Conservation (phyloP, 176 grass and related monocot species). For the Bolboschoenus planiculmis region DNA sequence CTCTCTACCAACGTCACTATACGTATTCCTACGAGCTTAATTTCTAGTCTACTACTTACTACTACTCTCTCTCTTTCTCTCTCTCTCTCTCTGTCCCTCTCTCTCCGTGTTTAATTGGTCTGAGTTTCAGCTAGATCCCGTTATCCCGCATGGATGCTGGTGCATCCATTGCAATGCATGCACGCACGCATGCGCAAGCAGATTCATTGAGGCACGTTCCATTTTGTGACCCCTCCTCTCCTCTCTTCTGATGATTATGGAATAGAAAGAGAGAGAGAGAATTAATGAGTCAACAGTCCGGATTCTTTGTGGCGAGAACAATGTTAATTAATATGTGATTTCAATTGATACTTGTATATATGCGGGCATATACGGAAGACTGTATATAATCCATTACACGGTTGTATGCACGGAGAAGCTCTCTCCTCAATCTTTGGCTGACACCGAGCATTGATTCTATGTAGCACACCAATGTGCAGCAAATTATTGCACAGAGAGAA, state of each 20-base stretch:
- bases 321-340: no score
- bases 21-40: neutral
- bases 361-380: no score
- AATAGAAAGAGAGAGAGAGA: neutral
- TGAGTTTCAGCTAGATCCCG: constrained; percentile 1
- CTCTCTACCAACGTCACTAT: neutral
- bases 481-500: neutral
- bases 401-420: neutral
- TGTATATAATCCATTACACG: neutral
- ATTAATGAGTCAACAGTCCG: neutral
- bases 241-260: neutral
- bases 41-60: neutral
- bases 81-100: neutral
- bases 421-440: neutral
- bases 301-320: neutral
- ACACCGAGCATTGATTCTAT: neutral
- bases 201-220: neutral
- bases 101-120: neutral
- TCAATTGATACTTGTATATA: no score
- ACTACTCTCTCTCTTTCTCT: neutral
- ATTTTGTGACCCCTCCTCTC: neutral
- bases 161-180: neutral
- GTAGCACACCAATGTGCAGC: neutral
- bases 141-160: constrained; percentile 12
- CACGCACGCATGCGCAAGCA: constrained; percentile 7